Base-by-base conservation (phyloP, 2,329 filamentous ascomycete species). In the Blastomyces parvus region DNA sequence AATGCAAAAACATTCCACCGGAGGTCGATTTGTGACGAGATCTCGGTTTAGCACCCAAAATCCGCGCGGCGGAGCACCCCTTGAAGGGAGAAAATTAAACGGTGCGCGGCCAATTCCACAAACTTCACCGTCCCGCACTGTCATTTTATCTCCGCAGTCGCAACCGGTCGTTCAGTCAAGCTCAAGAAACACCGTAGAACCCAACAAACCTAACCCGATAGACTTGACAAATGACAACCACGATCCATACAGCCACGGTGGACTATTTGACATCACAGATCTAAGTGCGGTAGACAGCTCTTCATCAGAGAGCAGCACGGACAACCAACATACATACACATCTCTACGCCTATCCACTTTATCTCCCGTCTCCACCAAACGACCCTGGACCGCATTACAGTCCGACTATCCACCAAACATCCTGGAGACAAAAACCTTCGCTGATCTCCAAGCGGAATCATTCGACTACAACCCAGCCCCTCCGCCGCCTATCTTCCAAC, bases 361-460 rank as follows among this genome's bases (percentile, higher is more conserved):
- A 36, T 69, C 68, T 19, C 67, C 69, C 40, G 70, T 67, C 36
- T 68, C 68, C 9, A 70, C 71, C 50, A 71, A 65, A 67, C 70
- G 71, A 3, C 65, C 68, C 36, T 65, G 69, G 50, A 68, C 68
- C 50, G 66, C 68, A n/a, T 69, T 77, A 14, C 73, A 76, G 67
- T 70, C 77, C 30, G 82, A 84, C 68, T 84, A 84, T 65, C 77
- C 80, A 2, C 70, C 70, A 1, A 72, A 78, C 22, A 66, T 74
- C 17, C 74, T 84, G 1, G 73, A 74, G 44, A 70, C 73, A 17
- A 82, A 82, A 73, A 71, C 72, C 0, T 83, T 81, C 63, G 68
- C 76, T 0, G 74, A 80, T n/a, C 75, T 84, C 2, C 78, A 78
- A 65, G 73, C 74, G 3, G 80, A 84, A 65, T 72, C 76, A 5